Percentiles rank a stretch among this genome's conserved stretches.
Evolutionary conservation across 305 asterid species (phyloP).

Genomic region (Ajuga reptans): DNA sequence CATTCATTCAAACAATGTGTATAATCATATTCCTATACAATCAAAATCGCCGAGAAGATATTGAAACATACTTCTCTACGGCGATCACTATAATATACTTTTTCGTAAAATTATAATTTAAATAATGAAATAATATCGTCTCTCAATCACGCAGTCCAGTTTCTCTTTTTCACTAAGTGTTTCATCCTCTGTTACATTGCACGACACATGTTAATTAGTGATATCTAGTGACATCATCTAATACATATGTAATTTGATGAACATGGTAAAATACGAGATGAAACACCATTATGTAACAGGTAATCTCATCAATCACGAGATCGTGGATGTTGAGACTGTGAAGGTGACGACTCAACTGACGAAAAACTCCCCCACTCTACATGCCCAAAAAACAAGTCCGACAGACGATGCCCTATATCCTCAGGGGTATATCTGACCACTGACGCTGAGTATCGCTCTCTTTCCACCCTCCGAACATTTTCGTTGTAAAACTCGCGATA

Average conservation of each 20-base stretch:
- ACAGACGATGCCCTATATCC: slow-evolving; percentile 50
- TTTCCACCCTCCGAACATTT: slow-evolving; percentile 23
- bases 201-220: no score
- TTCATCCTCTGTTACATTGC: no score
- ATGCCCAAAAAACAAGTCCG: slow-evolving; percentile 49
- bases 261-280: no score
- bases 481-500: slow-evolving; percentile 51
- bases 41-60: background rate
- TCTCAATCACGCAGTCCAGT: slow-evolving; percentile 23
- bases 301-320: slow-evolving; percentile 19
- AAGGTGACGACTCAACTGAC: slow-evolving; percentile 35
- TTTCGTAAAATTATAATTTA: background rate
- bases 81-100: no score
- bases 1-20: no score
- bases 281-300: no score
- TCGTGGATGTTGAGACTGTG: slow-evolving; percentile 21
- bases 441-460: slow-evolving; percentile 31
- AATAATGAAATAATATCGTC: background rate
- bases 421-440: slow-evolving; percentile 66
- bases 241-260: no score
- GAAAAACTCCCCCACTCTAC: slow-evolving; percentile 33
- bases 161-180: no score
- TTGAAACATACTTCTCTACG: background rate
- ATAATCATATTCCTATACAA: background rate
- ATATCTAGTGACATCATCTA: no score